Conservation (phyloP, 345 rosid genomes). For the Moringa oleifera region DNA sequence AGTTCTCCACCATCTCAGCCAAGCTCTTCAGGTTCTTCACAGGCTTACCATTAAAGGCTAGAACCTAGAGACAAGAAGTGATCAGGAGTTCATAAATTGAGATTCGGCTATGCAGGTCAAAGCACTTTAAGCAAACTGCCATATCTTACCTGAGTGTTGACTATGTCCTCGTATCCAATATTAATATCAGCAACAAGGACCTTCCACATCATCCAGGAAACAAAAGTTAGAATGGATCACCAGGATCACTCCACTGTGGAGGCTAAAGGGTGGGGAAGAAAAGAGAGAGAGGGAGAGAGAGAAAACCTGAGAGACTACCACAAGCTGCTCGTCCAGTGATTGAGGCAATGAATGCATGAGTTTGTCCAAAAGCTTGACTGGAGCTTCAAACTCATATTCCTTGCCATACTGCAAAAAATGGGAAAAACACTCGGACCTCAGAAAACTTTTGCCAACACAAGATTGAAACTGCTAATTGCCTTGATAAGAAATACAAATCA, state of each 20-base stretch:
- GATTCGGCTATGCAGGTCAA: neutral
- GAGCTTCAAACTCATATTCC: slow-evolving; percentile 72
- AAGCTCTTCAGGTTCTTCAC: slow-evolving; percentile 62
- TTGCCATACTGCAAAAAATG: slow-evolving; percentile 48
- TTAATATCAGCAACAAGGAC: slow-evolving; percentile 70
- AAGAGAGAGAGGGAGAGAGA: slow-evolving; percentile 4
- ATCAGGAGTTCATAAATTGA: neutral
- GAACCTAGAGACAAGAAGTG: slow-evolving; percentile 26
- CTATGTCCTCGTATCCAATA: slow-evolving; percentile 70
- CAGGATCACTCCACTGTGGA: neutral
- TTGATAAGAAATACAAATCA: no score
- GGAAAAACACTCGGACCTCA: neutral
- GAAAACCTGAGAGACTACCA: slow-evolving; percentile 67
- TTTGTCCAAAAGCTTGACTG: slow-evolving; percentile 66
- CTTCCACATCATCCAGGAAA: slow-evolving; percentile 18
- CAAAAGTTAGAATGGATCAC: slow-evolving; percentile 1
- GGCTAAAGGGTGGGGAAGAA: neutral
- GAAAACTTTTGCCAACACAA: neutral
- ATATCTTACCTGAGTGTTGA: slow-evolving; percentile 53
- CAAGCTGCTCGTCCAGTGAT: slow-evolving; percentile 55
- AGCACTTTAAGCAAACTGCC: slow-evolving; percentile 3
- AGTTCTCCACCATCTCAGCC: slow-evolving; percentile 58
- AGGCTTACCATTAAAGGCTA: slow-evolving; percentile 57
- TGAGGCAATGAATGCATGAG: slow-evolving; percentile 60
- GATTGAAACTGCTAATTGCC: neutral